These are phyloP conservation scores for Phylloporus sp. DNA, from an alignment of 1,284 basidiomycete species.

Conservation along the genomic window DNA sequence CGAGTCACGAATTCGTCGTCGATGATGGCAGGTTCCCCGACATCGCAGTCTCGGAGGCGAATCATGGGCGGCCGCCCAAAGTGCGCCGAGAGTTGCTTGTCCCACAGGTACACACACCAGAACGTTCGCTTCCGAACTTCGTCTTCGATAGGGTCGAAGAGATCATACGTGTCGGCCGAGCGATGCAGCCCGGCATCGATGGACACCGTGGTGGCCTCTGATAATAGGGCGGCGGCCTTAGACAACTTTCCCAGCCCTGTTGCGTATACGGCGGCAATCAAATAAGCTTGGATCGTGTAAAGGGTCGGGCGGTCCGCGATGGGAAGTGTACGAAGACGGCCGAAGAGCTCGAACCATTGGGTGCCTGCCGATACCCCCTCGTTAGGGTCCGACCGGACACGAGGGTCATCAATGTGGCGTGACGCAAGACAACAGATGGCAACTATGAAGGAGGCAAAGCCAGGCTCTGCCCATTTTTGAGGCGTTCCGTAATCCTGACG, in stretches of 20 bases:
- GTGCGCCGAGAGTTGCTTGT: slow-evolving; percentile 85
- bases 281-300: slow-evolving; percentile 88
- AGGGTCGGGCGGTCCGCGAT: slow-evolving; percentile 88
- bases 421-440: slow-evolving; percentile 89
- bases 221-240: slow-evolving; percentile 83
- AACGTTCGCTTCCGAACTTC: slow-evolving; percentile 91
- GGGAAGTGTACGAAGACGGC: slow-evolving; percentile 82
- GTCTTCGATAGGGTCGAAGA: slow-evolving; percentile 87
- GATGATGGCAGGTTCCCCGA: slow-evolving; percentile 81
- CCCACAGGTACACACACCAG: slow-evolving; percentile 94
- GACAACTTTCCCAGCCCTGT: slow-evolving; percentile 88
- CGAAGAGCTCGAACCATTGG: slow-evolving; percentile 89
- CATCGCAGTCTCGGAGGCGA: slow-evolving; percentile 85
- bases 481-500: slow-evolving; percentile 88
- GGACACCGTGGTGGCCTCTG: slow-evolving; percentile 84
- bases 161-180: slow-evolving; percentile 86
- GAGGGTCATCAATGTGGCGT: slow-evolving; percentile 87
- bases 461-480: slow-evolving; percentile 91
- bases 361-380: slow-evolving; percentile 88
- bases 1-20: slow-evolving; percentile 88
- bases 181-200: slow-evolving; percentile 89
- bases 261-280: slow-evolving; percentile 88
- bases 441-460: slow-evolving; percentile 90
- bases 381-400: slow-evolving; percentile 80
- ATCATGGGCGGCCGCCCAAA: slow-evolving; percentile 89